These are phyloP conservation scores for Metarhizium humberi DNA, from an alignment of 2,329 filamentous ascomycete species.

Conservation along the genomic window DNA sequence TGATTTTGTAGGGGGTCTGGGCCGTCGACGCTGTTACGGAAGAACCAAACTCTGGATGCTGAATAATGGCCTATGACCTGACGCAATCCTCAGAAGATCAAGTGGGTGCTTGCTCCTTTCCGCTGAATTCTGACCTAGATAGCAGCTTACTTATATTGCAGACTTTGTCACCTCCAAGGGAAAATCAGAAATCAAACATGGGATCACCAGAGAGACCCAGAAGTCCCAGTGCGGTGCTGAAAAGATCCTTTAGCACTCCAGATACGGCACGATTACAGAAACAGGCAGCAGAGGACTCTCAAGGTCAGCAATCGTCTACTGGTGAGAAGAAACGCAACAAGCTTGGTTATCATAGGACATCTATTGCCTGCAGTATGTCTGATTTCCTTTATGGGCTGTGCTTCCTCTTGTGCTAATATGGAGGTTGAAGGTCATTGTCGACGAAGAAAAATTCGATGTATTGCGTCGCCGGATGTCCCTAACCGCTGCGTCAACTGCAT, in stretches of 20 bases:
- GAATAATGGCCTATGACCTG: neutral
- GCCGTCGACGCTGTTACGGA: neutral
- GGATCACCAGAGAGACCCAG: constrained; percentile 15
- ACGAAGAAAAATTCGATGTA: constrained; percentile 85
- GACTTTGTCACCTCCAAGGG: neutral
- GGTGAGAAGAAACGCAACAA: constrained; percentile 67
- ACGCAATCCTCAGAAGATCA: neutral
- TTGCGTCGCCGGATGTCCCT: constrained; percentile 66
- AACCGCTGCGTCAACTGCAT: constrained; percentile 88
- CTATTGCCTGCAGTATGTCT: constrained; percentile 86
- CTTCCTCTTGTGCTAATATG: neutral
- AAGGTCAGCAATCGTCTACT: constrained; percentile 20
- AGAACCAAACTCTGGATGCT: neutral
- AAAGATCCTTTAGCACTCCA: constrained; percentile 41
- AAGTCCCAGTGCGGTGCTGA: constrained; percentile 27
- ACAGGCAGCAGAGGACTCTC: constrained; percentile 17
- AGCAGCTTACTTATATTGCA: neutral
- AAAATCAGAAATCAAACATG: constrained; percentile 1
- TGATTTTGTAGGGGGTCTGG: neutral
- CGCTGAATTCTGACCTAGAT: neutral
- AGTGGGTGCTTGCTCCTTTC: neutral
- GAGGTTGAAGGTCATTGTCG: constrained; percentile 67
- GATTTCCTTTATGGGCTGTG: neutral
- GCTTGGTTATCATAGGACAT: constrained; percentile 89
- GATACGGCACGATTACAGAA: constrained; percentile 34